A percentile compares a stretch with the other conserved stretches of the same genome.
phyloP scores from a whole-genome alignment of 2,329 filamentous ascomycete species.

The Emericellopsis cladophorae region DNA sequence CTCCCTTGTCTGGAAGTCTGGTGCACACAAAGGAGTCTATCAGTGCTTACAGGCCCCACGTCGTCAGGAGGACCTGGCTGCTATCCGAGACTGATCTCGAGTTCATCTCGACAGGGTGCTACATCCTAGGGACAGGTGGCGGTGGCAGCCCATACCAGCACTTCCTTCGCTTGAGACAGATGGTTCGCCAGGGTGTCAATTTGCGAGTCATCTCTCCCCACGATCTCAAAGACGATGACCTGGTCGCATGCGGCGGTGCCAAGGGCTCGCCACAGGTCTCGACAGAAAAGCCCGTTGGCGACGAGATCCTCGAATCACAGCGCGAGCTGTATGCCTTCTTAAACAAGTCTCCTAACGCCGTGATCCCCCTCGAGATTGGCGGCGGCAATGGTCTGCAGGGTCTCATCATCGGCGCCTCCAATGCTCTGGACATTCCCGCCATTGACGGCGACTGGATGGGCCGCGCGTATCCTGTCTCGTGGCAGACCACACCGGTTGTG shows the following conservation, averaged over 20 bases:
- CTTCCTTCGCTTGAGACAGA: slow-evolving; percentile 36
- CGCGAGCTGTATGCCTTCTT: slow-evolving; percentile 33
- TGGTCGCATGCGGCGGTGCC: slow-evolving; percentile 42
- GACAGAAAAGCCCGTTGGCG: slow-evolving; percentile 45
- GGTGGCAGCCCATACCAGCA: slow-evolving; percentile 41
- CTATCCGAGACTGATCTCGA: slow-evolving; percentile 43
- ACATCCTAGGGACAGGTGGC: slow-evolving; percentile 48
- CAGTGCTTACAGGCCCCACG: slow-evolving; percentile 30
- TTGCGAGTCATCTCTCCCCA: slow-evolving; percentile 38
- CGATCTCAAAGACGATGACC: slow-evolving; percentile 34
- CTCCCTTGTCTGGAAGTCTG: background rate
- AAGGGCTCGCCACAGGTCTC: slow-evolving; percentile 47
- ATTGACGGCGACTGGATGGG: slow-evolving; percentile 47
- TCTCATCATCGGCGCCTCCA: slow-evolving; percentile 40
- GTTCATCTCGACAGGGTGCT: slow-evolving; percentile 45
- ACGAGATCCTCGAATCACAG: slow-evolving; percentile 40
- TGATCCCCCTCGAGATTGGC: slow-evolving; percentile 55
- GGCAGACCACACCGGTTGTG: slow-evolving; percentile 41
- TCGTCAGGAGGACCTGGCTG: slow-evolving; percentile 39
- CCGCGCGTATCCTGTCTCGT: slow-evolving; percentile 38
- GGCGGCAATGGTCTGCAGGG: slow-evolving; percentile 51
- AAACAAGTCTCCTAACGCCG: slow-evolving; percentile 26
- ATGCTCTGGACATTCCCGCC: slow-evolving; percentile 35
- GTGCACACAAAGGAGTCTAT: background rate
- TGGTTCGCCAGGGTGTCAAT: slow-evolving; percentile 34